Base-by-base conservation (phyloP, 345 rosid genomes). In the Bruguiera gymnorhiza region DNA sequence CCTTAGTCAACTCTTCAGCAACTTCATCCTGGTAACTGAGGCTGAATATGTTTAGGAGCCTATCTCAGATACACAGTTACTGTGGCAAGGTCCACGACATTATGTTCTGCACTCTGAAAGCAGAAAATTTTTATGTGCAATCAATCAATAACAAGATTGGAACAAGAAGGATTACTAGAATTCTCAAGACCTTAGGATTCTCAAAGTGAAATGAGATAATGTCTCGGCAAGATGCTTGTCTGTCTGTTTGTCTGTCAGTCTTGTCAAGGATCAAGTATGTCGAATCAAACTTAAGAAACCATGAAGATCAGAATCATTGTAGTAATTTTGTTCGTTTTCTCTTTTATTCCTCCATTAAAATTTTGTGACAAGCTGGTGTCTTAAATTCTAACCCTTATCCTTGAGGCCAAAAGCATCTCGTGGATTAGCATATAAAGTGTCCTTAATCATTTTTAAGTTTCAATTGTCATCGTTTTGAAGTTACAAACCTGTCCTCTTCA, bases 211-310 rank as follows among this genome's bases (percentile, higher is more conserved):
- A 71, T 23, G 91, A 77, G 21, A 90, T 92, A 72, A 95, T 88
- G 84, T 95, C 84, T 84, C 92, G 39, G 99, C 96, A 57, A 92
- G 93, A 60, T 92, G 85, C 70, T 89, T n/a, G n/a, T n/a, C n/a
- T 85, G 72, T 95, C 99, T 63, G 90, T 89, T 75, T 88, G 97
- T 75, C 87, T 97, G 81, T 92, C 96, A 20, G 96, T 92, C 76
- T 95, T 92, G 84, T 92, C 97, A 63, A 92, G 93, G 77, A 92
- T 87, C 74, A 92, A 86, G 83, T 92, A 92, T 76, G 90, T 95
- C 78, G 92, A 83, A 83, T 95, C 98, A 83, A 95, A 90, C 84
- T 96, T 92, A 83, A 57, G 67, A 84, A 73, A 73, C 48, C 6
- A 75, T 50, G 58, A 50, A n/a, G 60, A 67, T 31, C 62, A 69